A percentile compares a stretch with the other conserved stretches of the same genome.
Conservation (phyloP, 116 monocot genomes). For the Zostera marina region DNA sequence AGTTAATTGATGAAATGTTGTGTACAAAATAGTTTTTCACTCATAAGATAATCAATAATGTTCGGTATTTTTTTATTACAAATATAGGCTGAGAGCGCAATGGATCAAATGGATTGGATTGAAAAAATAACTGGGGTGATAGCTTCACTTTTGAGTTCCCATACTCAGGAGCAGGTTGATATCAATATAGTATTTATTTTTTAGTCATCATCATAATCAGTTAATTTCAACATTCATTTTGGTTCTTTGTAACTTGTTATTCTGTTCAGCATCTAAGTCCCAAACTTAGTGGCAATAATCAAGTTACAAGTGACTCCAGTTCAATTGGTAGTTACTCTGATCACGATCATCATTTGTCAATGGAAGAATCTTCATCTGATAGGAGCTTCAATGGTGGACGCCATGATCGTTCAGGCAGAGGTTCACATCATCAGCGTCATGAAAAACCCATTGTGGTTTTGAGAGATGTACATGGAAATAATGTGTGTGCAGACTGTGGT, state of each 20-base stretch:
- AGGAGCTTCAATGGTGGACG: constrained; percentile 36
- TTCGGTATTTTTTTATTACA: not conserved
- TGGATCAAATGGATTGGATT: constrained; percentile 99
- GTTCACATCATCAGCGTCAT: constrained; percentile 48
- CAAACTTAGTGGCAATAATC: constrained; percentile 35
- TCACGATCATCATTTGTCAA: constrained; percentile 33
- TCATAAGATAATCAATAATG: not conserved
- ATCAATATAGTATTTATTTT: not conserved
- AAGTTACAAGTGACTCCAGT: constrained; percentile 64
- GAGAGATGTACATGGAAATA: constrained; percentile 77
- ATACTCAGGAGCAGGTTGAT: constrained; percentile 79
- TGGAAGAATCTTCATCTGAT: constrained; percentile 48
- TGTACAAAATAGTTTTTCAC: not conserved
- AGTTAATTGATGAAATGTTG: not conserved
- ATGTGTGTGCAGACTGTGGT: constrained; percentile 88
- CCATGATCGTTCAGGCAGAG: constrained; percentile 38
- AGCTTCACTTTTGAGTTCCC: constrained; percentile 92
- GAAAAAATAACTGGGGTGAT: constrained; percentile 99
- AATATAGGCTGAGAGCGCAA: constrained; percentile 87
- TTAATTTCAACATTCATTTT: constrained; percentile 2
- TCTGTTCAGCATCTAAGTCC: constrained; percentile 52
- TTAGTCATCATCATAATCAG: not conserved
- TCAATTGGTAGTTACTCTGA: constrained; percentile 75
- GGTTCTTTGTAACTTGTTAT: not conserved
- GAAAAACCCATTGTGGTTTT: constrained; percentile 84